Evolutionary conservation across 2,329 filamentous ascomycete genomes (phyloP).

Genomic region (Xenosphaeropsis pyriputrescens): DNA sequence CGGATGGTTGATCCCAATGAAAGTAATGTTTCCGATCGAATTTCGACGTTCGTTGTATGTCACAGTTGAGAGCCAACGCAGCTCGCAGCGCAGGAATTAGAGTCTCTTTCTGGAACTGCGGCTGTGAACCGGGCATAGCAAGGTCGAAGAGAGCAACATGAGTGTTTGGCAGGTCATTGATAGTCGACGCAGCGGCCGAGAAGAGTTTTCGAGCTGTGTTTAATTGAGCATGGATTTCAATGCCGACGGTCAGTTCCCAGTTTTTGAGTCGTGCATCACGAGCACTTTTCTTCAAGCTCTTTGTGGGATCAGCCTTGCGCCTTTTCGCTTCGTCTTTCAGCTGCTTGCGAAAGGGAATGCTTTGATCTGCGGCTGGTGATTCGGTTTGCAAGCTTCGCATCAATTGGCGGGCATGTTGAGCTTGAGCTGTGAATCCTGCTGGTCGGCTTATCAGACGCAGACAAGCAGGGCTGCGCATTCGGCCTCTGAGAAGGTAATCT

Average conservation of each 20-base stretch:
- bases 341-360: conserved; percentile 49
- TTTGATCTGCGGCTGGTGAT: conserved; percentile 2
- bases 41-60: conserved; percentile 59
- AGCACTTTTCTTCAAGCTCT: conserved; percentile 19
- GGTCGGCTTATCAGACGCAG: conserved; percentile 4
- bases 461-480: conserved; percentile 12
- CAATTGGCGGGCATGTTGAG: conserved; percentile 5
- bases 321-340: conserved; percentile 52
- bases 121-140: conserved; percentile 79
- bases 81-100: conserved; percentile 83
- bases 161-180: conserved; percentile 62
- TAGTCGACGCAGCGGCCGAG: conserved; percentile 52
- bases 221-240: conserved; percentile 94
- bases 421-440: conserved; percentile 5
- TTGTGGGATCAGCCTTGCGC: conserved; percentile 22
- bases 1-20: conserved; percentile 92
- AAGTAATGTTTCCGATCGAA: conserved; percentile 99
- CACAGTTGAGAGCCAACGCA: conserved; percentile 70
- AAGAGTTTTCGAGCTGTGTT: conserved; percentile 86
- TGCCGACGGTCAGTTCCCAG: conserved; percentile 94
- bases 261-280: conserved; percentile 28
- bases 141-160: conserved; percentile 82
- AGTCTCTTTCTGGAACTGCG: conserved; percentile 68
- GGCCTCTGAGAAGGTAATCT: conserved; percentile 16
- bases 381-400: conserved; percentile 1